Evolutionary conservation across 352 stramenopile species (phyloP), one percentile per base, ranked within the genome.

Genomic region (Saprolegnia parasitica): DNA sequence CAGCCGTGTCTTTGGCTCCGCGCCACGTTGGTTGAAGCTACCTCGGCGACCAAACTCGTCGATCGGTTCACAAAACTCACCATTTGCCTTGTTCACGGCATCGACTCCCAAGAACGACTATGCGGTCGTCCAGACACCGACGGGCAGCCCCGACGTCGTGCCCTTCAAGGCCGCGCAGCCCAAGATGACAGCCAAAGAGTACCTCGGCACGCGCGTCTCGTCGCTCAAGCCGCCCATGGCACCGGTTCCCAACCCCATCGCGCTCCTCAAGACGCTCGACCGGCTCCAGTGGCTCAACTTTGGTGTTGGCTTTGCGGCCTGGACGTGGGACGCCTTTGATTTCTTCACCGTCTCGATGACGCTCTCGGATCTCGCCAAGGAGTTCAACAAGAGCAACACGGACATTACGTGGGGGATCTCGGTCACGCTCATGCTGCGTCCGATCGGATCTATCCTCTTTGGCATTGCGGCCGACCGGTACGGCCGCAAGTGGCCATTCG

Each of bases 341-440:
- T 84, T 84, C 75, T 84, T 84, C 74, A 84, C 78, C 18, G 78
- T 81, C 46, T 81, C 78, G 0, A 65, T 84, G 65, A 84, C 78
- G 1, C 73, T 84, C 54, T 68, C 76, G 16, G 74, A 84, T 1
- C 68, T 84, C n/a, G 74, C 76, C 16, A 67, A 81, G 67, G 71
- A 78, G 47, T 84, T 81, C 56, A 71, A 29, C 57, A 77, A 77
- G 66, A 71, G 13, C 47, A 80, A 77, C 24, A 70, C 73, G 16
- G 76, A 84, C 67, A 79, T 84, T 50, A 84, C 78, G 47, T 84
- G 78, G 78, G 78, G 78, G 13, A 84, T 84, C 52, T 81, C 78
- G n/a, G 68, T 84, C 26, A 77, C 78, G 56, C 77, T 83, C 71
- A 83, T 83, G 77, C 58, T 81, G 49, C 77, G 77, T 0, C 78